Conservation (phyloP, 2,329 filamentous ascomycete genomes). For the Zopfia rhizophila region DNA sequence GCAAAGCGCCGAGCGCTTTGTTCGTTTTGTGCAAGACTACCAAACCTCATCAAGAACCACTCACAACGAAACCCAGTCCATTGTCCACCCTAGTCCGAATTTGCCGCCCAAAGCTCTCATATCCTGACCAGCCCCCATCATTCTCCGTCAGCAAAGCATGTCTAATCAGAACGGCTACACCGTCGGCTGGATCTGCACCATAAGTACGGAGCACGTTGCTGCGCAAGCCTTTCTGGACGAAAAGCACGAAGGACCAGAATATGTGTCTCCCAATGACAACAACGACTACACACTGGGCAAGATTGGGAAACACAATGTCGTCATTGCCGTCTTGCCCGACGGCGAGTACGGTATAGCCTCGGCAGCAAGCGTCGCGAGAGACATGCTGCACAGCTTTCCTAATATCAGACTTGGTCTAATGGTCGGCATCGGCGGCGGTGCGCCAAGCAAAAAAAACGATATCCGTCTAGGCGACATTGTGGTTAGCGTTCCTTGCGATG, state of each 20-base stretch:
- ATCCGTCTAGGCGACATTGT: constrained; percentile 27
- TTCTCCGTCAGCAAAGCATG: constrained; percentile 11
- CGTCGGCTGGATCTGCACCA: constrained; percentile 58
- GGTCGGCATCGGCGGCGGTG: constrained; percentile 32
- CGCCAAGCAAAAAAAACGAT: constrained; percentile 34
- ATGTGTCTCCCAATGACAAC: no score
- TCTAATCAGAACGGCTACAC: constrained; percentile 19
- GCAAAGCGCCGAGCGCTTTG: constrained; percentile 11
- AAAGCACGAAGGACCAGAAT: no score
- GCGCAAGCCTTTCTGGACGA: no score
- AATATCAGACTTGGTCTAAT: constrained; percentile 32
- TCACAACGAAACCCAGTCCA: constrained; percentile 10
- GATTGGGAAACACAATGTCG: no score
- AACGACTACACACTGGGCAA: no score
- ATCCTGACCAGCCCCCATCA: constrained; percentile 3
- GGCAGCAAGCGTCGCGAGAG: no score
- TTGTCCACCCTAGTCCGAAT: no score
- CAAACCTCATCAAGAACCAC: constrained; percentile 16
- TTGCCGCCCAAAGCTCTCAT: constrained; percentile 8
- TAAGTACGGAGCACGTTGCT: constrained; percentile 50
- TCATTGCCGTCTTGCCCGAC: no score
- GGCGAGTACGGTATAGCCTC: no score
- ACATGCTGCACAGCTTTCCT: no score
- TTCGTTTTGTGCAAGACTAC: no score
- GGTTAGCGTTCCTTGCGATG: constrained; percentile 31